Base-by-base conservation (phyloP, 2,329 filamentous ascomycete species). In the Chalaropsis thielavioides region DNA sequence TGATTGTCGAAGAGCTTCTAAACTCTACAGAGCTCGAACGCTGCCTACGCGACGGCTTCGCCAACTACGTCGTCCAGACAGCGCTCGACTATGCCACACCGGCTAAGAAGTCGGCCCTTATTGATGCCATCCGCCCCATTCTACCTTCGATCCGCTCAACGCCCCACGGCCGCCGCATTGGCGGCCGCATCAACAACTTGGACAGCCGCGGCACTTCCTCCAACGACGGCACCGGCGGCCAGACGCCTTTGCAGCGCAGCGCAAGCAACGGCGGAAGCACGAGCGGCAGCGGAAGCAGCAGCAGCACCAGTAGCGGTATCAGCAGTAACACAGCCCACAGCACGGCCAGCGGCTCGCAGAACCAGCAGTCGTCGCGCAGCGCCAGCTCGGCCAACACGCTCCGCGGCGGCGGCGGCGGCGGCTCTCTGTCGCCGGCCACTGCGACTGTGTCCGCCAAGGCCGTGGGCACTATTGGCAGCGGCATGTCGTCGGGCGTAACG, bases 41-140 rank as follows among this genome's bases (percentile, higher is more conserved):
- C 69, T 85, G 96, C 69, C 83, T 99, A 67, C 88, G 90, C 51
- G 94, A 99, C 75, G 90, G 88, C 0, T 99, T 90, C 72, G 94
- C 90, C 74, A 99, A 99, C 77, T 99, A 99, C 72, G 94, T 99
- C 69, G 89, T 99, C 46, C 94, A 99, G 79, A 99, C 94, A 46
- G 92, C 94, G 35, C 82, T 96, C 69, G 92, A 96, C 71, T 92
- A 90, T 72, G 84, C 89, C 13, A 89, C 91, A 64, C 80, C 83
- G 6, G 80, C 84, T 38, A 86, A 85, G 73, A 91, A 92, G 76
- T 78, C 81, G 66, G 83, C 84, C 59, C 81, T 99, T 54, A 86
- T 95, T 58, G 91, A 97, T 68, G 81, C 83, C 43, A 91, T 97
- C 71, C 89, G 91, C 46, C 90, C 92, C 0, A 86, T 95, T 68